Percentiles rank a stretch among this genome's conserved stretches.
phyloP scores from a whole-genome alignment of 441 rosid species.

The Cnidoscolus chayamansa region DNA sequence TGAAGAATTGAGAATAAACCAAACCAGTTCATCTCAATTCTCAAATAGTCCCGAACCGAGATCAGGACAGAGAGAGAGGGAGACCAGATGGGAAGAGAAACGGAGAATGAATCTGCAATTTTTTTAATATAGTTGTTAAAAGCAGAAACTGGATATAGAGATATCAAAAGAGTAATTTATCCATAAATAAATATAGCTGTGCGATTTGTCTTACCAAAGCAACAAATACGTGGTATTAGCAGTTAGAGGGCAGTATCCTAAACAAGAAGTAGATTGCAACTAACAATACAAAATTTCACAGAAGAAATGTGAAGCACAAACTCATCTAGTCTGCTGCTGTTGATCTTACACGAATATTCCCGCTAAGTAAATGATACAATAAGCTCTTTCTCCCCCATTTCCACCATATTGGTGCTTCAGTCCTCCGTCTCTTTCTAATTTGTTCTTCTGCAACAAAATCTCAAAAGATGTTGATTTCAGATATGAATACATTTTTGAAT shows the following conservation, averaged over 20 bases:
- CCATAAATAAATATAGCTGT: background rate
- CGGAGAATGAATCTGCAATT: too few species aligned
- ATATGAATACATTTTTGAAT: background rate
- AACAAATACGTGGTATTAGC: background rate
- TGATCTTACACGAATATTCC: slow-evolving; percentile 34
- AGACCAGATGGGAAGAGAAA: too few species aligned
- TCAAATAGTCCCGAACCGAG: too few species aligned
- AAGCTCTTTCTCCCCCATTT: slow-evolving; percentile 29
- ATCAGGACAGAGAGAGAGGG: too few species aligned
- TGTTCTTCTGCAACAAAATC: slow-evolving; percentile 45
- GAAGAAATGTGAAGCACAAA: background rate
- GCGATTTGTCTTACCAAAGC: background rate
- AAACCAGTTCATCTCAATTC: too few species aligned
- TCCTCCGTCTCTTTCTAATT: slow-evolving; percentile 42
- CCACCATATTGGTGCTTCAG: too few species aligned
- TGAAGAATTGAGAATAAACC: too few species aligned
- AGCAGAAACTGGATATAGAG: too few species aligned
- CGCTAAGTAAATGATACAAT: slow-evolving; percentile 45
- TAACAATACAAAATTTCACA: slow-evolving; percentile 24
- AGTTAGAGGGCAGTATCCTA: background rate
- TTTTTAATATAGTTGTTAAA: too few species aligned
- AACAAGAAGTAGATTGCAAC: background rate
- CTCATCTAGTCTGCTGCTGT: slow-evolving; percentile 19
- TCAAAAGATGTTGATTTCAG: background rate
- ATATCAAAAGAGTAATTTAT: too few species aligned